These are phyloP conservation scores for Aristolochia fimbriata DNA, from an alignment of 164 flowering plant genomes.

Conservation along the genomic window DNA sequence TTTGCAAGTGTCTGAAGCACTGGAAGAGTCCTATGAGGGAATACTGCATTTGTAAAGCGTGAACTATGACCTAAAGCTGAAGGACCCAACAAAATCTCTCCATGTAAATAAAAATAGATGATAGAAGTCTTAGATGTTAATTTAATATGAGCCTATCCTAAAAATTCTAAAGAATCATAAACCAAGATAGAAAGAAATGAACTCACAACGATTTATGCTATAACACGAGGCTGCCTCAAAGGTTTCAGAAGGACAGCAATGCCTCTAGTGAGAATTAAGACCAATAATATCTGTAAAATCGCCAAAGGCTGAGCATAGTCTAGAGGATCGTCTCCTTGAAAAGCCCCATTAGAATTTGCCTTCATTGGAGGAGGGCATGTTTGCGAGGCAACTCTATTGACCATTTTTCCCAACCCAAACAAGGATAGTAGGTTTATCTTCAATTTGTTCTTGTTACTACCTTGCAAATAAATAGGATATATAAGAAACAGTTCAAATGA, in stretches of 20 bases:
- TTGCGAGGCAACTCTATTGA: too few species aligned
- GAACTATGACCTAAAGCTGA: conserved; percentile 59
- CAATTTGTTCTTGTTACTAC: too few species aligned
- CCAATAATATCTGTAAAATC: conserved; percentile 70
- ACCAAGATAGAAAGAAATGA: background rate
- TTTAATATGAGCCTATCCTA: too few species aligned
- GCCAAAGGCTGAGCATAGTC: conserved; percentile 64
- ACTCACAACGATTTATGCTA: conserved; percentile 75
- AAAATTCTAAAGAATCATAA: too few species aligned
- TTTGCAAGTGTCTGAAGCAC: conserved; percentile 77
- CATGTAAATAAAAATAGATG: conserved; percentile 21
- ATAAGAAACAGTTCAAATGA: too few species aligned
- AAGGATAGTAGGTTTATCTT: too few species aligned
- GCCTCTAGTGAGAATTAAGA: conserved; percentile 37
- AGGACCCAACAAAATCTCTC: conserved; percentile 74
- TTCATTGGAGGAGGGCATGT: conserved; percentile 49
- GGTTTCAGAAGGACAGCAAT: conserved; percentile 60
- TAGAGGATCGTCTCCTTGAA: conserved; percentile 76
- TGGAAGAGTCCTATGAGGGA: conserved; percentile 50
- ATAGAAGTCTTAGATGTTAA: too few species aligned
- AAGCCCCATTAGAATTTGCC: conserved; percentile 67
- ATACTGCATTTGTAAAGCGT: conserved; percentile 33
- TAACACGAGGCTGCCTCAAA: conserved; percentile 80
- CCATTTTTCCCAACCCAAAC: too few species aligned
- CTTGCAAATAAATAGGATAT: too few species aligned